A percentile compares a stretch with the other conserved stretches of the same genome.
Evolutionary conservation across 2,329 filamentous ascomycete genomes (phyloP).

Genomic region (Colletotrichum sansevieriae): DNA sequence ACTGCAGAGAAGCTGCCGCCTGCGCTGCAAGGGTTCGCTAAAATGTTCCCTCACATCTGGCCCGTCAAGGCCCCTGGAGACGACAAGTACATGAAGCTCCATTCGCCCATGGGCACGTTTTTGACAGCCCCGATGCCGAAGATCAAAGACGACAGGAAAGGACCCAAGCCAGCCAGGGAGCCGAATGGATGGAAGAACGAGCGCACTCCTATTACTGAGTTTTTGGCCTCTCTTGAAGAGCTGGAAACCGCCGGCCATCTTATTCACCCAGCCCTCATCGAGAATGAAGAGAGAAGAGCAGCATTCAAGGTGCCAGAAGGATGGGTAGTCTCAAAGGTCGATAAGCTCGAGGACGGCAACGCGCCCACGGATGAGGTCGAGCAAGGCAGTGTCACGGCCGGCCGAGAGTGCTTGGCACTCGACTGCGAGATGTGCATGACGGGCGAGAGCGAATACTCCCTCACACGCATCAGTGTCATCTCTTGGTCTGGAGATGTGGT

Average conservation of each 20-base stretch:
- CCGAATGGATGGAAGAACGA: constrained; percentile 78
- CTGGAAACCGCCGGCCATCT: constrained; percentile 87
- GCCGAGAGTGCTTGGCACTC: constrained; percentile 82
- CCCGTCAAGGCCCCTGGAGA: constrained; percentile 90
- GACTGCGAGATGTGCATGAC: constrained; percentile 99
- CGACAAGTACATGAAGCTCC: constrained; percentile 81
- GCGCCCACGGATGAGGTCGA: constrained; percentile 79
- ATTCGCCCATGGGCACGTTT: constrained; percentile 89
- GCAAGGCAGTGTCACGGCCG: constrained; percentile 85
- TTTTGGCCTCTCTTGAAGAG: constrained; percentile 79
- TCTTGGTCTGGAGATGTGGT: constrained; percentile 86
- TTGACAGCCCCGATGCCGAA: constrained; percentile 81
- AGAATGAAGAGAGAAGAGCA: constrained; percentile 66
- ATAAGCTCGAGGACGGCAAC: constrained; percentile 73
- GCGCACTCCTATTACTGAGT: constrained; percentile 85
- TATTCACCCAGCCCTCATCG: constrained; percentile 82
- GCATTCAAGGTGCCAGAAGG: constrained; percentile 72
- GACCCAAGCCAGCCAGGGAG: constrained; percentile 72
- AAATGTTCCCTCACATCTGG: constrained; percentile 91
- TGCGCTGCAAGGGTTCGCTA: constrained; percentile 75
- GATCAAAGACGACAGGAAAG: constrained; percentile 66
- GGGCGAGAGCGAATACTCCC: constrained; percentile 80
- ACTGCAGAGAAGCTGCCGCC: constrained; percentile 64
- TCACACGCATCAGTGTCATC: constrained; percentile 90
- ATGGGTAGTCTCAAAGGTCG: constrained; percentile 85